Evolutionary conservation across 2,329 filamentous ascomycete species (phyloP), one percentile per base, ranked within the genome.

Genomic region (Metarhizium guizhouense): DNA sequence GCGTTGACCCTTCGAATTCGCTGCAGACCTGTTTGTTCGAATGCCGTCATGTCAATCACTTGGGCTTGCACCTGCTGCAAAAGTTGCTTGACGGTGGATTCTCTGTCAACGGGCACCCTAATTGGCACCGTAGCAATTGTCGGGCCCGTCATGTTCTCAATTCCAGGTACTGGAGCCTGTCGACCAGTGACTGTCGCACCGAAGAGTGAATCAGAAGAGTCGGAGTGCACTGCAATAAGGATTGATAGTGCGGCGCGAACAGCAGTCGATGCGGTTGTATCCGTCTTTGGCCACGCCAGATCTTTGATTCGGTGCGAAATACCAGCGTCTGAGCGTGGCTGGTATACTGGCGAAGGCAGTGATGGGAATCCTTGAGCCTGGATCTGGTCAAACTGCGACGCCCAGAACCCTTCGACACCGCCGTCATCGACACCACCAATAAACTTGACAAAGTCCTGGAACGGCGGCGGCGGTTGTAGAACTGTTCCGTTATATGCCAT

Each of bases 381-480:
- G 1, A 48, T n/a, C 16, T 43, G 8, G 30, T 48, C 50, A 30
- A 55, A 55, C n/a, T 55, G 50, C 20, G 18, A 47, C 4, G 49
- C 18, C 54, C 54, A 55, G 10, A 52, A 55, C 1, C 2, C 16
- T 18, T 52, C 16, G 6, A 40, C 54, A 14, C 18, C 11, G 2
- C 7, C 18, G 20, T 29, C 8, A 47, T 55, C 20, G n/a, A 49
- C 29, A 8, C 32, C 10, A 30, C 16, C 14, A 16, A 55, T 49
- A 57, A 74, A 72, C 40, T 67, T 67, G 59, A 76, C 73, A 54
- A 76, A 76, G 42, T 69, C 63, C 52, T 71, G 73, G 61, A 76
- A 76, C 13, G 51, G 51, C 36, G 54, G 56, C 11, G 52, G 45
- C 2, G 38, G n/a, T n/a, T 67, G 64, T 14, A 71, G 67, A 0